phyloP scores from a whole-genome alignment of 2,329 filamentous ascomycete genomes.

The Fusarium sp. region DNA sequence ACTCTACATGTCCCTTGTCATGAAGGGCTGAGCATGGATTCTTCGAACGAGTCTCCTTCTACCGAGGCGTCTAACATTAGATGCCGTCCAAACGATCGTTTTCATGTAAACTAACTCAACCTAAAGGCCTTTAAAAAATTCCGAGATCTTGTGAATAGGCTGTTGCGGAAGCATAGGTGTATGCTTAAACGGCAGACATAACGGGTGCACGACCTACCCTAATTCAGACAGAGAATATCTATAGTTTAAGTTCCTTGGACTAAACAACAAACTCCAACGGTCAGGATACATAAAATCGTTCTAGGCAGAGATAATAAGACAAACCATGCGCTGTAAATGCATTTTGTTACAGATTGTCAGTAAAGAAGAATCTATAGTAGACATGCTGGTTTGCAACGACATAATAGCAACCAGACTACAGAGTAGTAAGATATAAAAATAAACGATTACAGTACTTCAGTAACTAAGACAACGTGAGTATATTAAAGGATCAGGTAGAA shows the following conservation, averaged over 20 bases:
- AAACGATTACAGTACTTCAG: fast-evolving
- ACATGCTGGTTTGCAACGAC: fast-evolving
- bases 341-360: fast-evolving
- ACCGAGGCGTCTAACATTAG: neutral
- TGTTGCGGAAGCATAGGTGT: neutral
- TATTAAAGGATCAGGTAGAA: fast-evolving
- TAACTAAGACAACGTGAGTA: fast-evolving
- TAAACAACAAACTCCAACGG: fast-evolving
- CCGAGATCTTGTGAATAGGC: neutral
- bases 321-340: fast-evolving
- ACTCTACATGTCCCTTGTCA: neutral
- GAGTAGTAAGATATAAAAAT: neutral
- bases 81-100: neutral
- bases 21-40: neutral
- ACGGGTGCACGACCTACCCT: neutral
- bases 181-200: neutral
- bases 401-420: neutral
- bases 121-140: neutral
- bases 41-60: too few species aligned
- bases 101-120: neutral
- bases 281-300: fast-evolving
- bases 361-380: fast-evolving
- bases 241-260: neutral
- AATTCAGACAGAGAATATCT: neutral
- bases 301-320: fast-evolving